Percentiles rank a stretch among this genome's conserved stretches.
Evolutionary conservation across 768 basidiomycete species (phyloP).

Genomic region (Inosperma sp.): DNA sequence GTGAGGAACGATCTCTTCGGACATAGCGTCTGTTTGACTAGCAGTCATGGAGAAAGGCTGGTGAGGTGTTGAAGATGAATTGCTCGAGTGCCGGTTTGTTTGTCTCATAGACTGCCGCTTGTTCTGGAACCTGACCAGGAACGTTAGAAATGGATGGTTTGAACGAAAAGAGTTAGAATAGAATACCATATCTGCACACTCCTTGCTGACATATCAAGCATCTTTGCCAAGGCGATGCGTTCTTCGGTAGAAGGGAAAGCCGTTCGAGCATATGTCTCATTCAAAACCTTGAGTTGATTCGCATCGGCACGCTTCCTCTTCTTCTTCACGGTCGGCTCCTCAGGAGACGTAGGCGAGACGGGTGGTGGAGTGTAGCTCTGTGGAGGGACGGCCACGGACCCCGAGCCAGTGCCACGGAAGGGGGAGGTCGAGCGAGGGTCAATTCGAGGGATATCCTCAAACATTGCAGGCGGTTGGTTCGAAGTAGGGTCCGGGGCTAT

Average conservation of each 20-base stretch:
- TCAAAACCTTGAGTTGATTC: conserved; percentile 72
- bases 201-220: conserved; percentile 76
- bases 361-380: conserved; percentile 50
- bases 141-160: too few species aligned
- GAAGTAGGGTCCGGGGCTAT: conserved; percentile 32
- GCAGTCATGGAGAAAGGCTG: conserved; percentile 45
- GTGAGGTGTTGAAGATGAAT: conserved; percentile 41
- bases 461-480: conserved; percentile 30
- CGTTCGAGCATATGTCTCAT: conserved; percentile 74
- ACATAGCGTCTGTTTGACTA: conserved; percentile 30
- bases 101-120: conserved; percentile 81
- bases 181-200: conserved; percentile 84
- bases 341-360: conserved; percentile 43
- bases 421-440: conserved; percentile 44
- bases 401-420: conserved; percentile 35
- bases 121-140: conserved; percentile 71
- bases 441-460: conserved; percentile 30
- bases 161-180: conserved; percentile 11
- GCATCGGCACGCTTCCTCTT: conserved; percentile 85
- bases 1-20: conserved; percentile 37
- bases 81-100: conserved; percentile 61
- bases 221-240: conserved; percentile 68
- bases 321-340: conserved; percentile 78
- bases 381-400: conserved; percentile 30
- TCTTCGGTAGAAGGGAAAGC: conserved; percentile 89